phyloP scores from a whole-genome alignment of 2,329 filamentous ascomycete genomes.

The Pezicula carpinea region DNA sequence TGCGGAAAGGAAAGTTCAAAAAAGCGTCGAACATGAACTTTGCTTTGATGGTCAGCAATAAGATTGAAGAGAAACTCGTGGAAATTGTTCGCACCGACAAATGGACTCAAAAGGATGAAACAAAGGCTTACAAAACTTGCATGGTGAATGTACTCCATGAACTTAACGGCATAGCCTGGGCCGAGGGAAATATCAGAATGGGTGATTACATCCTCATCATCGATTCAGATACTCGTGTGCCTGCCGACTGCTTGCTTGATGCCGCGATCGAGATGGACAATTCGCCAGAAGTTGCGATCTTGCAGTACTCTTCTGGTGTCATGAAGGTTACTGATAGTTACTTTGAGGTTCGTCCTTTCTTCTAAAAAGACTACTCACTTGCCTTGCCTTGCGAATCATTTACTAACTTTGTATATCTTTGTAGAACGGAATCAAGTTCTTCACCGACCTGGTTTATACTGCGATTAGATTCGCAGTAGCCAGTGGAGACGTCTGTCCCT shows the following conservation, averaged over 20 bases:
- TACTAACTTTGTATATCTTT: neutral
- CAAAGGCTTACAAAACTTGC: slow-evolving; percentile 41
- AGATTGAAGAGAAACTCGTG: slow-evolving; percentile 41
- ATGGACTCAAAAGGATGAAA: slow-evolving; percentile 32
- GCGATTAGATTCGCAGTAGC: slow-evolving; percentile 72
- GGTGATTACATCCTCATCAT: slow-evolving; percentile 63
- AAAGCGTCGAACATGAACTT: slow-evolving; percentile 74
- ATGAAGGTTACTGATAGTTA: slow-evolving; percentile 75
- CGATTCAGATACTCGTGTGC: slow-evolving; percentile 67
- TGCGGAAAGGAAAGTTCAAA: slow-evolving; percentile 61
- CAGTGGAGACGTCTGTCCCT: slow-evolving; percentile 72
- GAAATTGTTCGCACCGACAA: slow-evolving; percentile 6
- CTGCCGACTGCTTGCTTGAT: slow-evolving; percentile 71
- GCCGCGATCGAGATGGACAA: slow-evolving; percentile 79
- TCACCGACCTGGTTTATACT: slow-evolving; percentile 70
- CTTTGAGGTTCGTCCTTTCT: slow-evolving; percentile 42
- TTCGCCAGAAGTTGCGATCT: slow-evolving; percentile 71
- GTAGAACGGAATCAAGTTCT: slow-evolving; percentile 61
- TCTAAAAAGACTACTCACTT: too few relatives aligned
- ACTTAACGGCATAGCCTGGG: slow-evolving; percentile 47
- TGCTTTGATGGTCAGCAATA: slow-evolving; percentile 19
- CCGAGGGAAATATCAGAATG: slow-evolving; percentile 55
- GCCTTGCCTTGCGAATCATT: too few relatives aligned
- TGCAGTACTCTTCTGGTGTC: slow-evolving; percentile 73
- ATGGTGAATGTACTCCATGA: slow-evolving; percentile 47